phyloP scores from a whole-genome alignment of 345 rosid species.

The Conringia planisiliqua region DNA sequence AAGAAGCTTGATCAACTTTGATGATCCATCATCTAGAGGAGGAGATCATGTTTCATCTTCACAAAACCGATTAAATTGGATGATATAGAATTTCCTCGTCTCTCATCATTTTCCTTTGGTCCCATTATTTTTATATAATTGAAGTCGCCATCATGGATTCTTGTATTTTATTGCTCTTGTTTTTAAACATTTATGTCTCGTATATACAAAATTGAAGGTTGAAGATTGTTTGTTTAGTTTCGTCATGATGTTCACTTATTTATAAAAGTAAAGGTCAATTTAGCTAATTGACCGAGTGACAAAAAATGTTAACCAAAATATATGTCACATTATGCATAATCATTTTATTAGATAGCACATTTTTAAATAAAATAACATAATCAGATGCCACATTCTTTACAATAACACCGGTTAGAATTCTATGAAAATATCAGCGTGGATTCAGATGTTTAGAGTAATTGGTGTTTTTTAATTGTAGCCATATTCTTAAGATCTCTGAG shows the following conservation, averaged over 20 bases:
- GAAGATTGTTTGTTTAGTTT: neutral
- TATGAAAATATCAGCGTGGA: too few species aligned
- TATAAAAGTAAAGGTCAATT: neutral
- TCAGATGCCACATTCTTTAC: too few species aligned
- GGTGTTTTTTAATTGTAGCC: too few species aligned
- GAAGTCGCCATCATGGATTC: neutral
- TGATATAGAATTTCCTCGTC: constrained; percentile 3
- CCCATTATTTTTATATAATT: neutral
- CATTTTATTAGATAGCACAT: too few species aligned
- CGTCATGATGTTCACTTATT: neutral
- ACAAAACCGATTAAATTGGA: constrained; percentile 28
- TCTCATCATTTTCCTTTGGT: neutral
- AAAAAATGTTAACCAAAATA: too few species aligned
- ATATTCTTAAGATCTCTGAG: too few species aligned
- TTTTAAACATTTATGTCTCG: neutral
- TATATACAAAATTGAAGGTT: constrained; percentile 19
- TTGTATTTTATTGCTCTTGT: neutral
- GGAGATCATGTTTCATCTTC: constrained; percentile 33
- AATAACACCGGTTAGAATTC: too few species aligned
- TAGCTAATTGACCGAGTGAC: too few species aligned
- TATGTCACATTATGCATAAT: too few species aligned
- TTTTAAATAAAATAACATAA: too few species aligned
- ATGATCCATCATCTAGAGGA: constrained; percentile 26
- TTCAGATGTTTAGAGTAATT: too few species aligned
- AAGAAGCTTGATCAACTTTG: constrained; percentile 27